Evolutionary conservation across 1,284 basidiomycete species (phyloP), one percentile per base, ranked within the genome.

Genomic region (Cystobasidium sp.): DNA sequence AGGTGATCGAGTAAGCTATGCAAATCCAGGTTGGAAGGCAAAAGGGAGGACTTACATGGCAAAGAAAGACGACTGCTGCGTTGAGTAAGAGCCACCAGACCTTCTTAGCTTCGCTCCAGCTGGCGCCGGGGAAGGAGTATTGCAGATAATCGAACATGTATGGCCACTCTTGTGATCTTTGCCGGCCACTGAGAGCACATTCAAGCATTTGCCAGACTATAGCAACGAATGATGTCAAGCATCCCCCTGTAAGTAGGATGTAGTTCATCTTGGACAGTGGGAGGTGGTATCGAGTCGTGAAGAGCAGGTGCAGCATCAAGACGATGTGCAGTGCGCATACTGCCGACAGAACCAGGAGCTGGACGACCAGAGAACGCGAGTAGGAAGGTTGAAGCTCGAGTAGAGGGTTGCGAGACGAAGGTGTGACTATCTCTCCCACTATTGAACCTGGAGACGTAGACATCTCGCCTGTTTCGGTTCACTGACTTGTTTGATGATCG

Each of bases 221-320:
- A 22, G 89, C 89, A 41, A 90, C 86, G 61, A 97, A 86, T 22
- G 97, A 88, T 16, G 91, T 89, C 61, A 88, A 84, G 31, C 94
- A 92, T 37, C 91, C 91, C 1, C 89, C 88, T 14, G 97, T 83
- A 82, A 98, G 96, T 41, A 98, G 88, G 74, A 89, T 85, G 82
- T 92, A 99, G 85, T 99, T 99, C 80, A 91, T 87, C 12, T 90
- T 90, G 0, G 94, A 93, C 52, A 99, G 89, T 0, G 94, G 93
- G 86, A 92, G 93, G 83, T 99, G 96, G 80, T 97, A 98, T 81
- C 95, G 93, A 0, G 91, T 91, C 20, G 97, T 98, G 84, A 99
- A 98, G 75, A 94, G 82, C 75, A 99, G 89, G 79, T 98, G 94
- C 75, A 96, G 88, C 79, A 96, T 86, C 41, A 99, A 89, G n/a